These are phyloP conservation scores for Botrytis galanthina DNA, from an alignment of 2,329 filamentous ascomycete species.

Conservation along the genomic window DNA sequence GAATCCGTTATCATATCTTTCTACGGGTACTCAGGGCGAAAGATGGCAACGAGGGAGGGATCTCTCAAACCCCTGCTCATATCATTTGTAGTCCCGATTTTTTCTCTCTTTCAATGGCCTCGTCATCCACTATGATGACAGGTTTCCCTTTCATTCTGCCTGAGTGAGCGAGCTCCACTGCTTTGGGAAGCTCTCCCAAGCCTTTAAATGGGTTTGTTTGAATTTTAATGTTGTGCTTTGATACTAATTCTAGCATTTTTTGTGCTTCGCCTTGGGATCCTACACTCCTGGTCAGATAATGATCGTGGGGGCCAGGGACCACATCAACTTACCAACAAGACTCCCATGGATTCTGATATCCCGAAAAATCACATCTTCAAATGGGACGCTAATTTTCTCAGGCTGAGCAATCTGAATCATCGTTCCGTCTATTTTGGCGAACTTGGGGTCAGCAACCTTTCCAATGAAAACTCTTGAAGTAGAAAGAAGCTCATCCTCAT, in stretches of 20 bases:
- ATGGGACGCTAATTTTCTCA: constrained; percentile 41
- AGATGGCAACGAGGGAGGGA: too few relatives aligned
- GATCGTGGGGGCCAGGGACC: constrained; percentile 13
- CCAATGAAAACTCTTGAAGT: not conserved
- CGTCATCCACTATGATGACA: constrained; percentile 50
- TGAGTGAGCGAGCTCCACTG: constrained; percentile 49
- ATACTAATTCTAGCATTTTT: constrained; percentile 49
- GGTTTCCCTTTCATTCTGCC: constrained; percentile 56
- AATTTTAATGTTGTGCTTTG: constrained; percentile 47
- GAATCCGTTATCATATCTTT: not conserved
- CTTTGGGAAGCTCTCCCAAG: constrained; percentile 49
- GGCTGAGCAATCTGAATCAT: constrained; percentile 59
- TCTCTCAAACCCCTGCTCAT: not conserved
- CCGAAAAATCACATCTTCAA: constrained; percentile 51
- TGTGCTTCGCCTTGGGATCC: constrained; percentile 45
- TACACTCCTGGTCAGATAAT: constrained; percentile 26
- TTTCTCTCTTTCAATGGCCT: constrained; percentile 35
- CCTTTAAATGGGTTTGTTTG: constrained; percentile 52
- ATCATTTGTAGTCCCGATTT: constrained; percentile 29
- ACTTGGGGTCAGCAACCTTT: not conserved
- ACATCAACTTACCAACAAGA: constrained; percentile 35
- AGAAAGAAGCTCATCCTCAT: not conserved
- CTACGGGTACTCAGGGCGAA: not conserved
- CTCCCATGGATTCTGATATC: constrained; percentile 52
- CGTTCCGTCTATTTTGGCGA: constrained; percentile 40